Evolutionary conservation across 2,329 filamentous ascomycete species (phyloP).

Genomic region (Penicillium sp.): DNA sequence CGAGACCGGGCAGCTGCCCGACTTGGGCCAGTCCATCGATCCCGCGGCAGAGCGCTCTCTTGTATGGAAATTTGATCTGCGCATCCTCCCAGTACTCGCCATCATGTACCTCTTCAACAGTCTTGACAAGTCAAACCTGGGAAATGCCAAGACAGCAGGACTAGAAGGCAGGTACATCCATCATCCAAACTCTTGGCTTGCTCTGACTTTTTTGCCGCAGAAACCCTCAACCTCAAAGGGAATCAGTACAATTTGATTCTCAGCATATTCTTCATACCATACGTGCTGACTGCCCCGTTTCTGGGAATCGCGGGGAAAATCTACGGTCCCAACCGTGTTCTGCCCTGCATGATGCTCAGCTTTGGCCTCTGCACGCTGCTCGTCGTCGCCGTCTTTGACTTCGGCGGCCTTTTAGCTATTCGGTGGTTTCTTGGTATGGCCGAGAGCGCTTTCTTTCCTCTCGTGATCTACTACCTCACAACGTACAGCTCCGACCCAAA

Average conservation of each 20-base stretch:
- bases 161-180: too few species aligned
- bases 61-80: conserved; percentile 55
- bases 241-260: conserved; percentile 73
- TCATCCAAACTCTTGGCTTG: too few species aligned
- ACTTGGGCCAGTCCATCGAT: too few species aligned
- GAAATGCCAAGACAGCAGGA: too few species aligned
- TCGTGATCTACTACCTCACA: conserved; percentile 68
- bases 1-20: too few species aligned
- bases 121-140: conserved; percentile 41
- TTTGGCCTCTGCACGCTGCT: conserved; percentile 71
- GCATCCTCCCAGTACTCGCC: conserved; percentile 57
- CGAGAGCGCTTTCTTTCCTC: conserved; percentile 71
- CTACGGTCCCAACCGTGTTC: conserved; percentile 65
- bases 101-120: conserved; percentile 61
- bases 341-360: conserved; percentile 70
- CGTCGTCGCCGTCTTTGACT: conserved; percentile 61
- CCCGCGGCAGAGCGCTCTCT: conserved; percentile 41
- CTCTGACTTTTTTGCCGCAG: too few species aligned
- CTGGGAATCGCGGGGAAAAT: conserved; percentile 71
- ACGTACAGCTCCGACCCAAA: conserved; percentile 44
- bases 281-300: conserved; percentile 71
- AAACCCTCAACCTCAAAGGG: conserved; percentile 59
- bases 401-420: conserved; percentile 68
- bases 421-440: conserved; percentile 74
- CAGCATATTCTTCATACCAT: conserved; percentile 75